These are phyloP conservation scores for Kodamaea nitidulidarum DNA, from an alignment of 805 yeast species.

Conservation along the genomic window DNA sequence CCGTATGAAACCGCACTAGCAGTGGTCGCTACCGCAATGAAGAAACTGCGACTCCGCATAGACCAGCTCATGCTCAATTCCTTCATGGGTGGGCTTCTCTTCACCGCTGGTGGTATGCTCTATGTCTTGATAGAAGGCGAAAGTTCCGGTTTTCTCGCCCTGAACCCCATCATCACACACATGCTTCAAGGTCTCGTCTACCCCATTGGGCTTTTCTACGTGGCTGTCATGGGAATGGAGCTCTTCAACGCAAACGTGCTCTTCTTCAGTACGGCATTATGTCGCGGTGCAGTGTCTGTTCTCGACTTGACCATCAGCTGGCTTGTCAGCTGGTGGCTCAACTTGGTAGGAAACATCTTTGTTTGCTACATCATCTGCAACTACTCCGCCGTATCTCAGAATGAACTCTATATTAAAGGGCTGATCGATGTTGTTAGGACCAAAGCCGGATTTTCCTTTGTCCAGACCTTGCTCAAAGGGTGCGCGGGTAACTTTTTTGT, in stretches of 20 bases:
- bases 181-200: slow-evolving; percentile 59
- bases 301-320: slow-evolving; percentile 63
- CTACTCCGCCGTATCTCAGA: slow-evolving; percentile 46
- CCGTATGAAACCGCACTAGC: slow-evolving; percentile 83
- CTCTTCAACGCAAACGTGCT: slow-evolving; percentile 70
- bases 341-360: slow-evolving; percentile 60
- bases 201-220: slow-evolving; percentile 72
- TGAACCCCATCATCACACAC: slow-evolving; percentile 50
- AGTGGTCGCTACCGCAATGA: slow-evolving; percentile 81
- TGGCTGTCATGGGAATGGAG: slow-evolving; percentile 71
- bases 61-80: slow-evolving; percentile 62
- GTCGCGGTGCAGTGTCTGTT: slow-evolving; percentile 65
- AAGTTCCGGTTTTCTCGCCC: slow-evolving; percentile 37
- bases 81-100: slow-evolving; percentile 64
- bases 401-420: slow-evolving; percentile 42
- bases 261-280: slow-evolving; percentile 63
- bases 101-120: slow-evolving; percentile 71
- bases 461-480: slow-evolving; percentile 63
- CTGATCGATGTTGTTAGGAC: slow-evolving; percentile 45
- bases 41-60: slow-evolving; percentile 63
- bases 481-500: slow-evolving; percentile 78
- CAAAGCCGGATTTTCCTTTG: slow-evolving; percentile 46
- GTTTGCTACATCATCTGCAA: slow-evolving; percentile 62
- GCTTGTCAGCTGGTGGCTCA: slow-evolving; percentile 63
- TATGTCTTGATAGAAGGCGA: slow-evolving; percentile 53